Percentiles rank a stretch among this genome's conserved stretches.
Evolutionary conservation across 768 basidiomycete genomes (phyloP).

Genomic region (Tylopilus intermedius): DNA sequence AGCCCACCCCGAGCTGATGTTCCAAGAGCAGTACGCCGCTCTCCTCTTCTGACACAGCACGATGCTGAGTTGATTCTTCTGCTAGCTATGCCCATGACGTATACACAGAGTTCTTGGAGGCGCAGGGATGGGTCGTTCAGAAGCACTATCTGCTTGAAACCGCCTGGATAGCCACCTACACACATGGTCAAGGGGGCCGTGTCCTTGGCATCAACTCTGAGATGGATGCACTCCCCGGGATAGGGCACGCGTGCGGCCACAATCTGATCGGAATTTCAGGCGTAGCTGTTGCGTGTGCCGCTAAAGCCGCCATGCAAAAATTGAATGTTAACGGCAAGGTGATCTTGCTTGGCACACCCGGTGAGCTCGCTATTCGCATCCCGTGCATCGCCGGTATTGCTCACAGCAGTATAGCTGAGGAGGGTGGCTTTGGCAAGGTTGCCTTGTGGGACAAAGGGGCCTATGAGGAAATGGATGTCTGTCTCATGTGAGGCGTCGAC

Average conservation of each 20-base stretch:
- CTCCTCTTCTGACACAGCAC: not conserved
- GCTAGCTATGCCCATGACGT: slow-evolving; percentile 66
- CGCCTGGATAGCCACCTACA: slow-evolving; percentile 68
- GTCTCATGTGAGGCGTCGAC: slow-evolving; percentile 53
- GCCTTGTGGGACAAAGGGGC: slow-evolving; percentile 61
- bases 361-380: slow-evolving; percentile 42
- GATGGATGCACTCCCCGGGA: slow-evolving; percentile 57
- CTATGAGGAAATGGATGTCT: slow-evolving; percentile 70
- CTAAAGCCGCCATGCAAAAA: slow-evolving; percentile 56
- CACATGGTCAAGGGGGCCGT: slow-evolving; percentile 26
- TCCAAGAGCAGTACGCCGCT: slow-evolving; percentile 54
- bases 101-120: slow-evolving; percentile 61
- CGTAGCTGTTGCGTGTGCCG: slow-evolving; percentile 64
- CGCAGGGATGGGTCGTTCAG: slow-evolving; percentile 61
- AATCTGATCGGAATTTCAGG: slow-evolving; percentile 75
- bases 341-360: slow-evolving; percentile 75
- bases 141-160: slow-evolving; percentile 61
- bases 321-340: slow-evolving; percentile 63
- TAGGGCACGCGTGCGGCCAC: slow-evolving; percentile 76
- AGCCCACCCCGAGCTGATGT: slow-evolving; percentile 73
- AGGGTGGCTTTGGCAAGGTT: slow-evolving; percentile 72
- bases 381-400: no score
- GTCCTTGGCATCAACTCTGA: slow-evolving; percentile 79
- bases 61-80: not conserved
- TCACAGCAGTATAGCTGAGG: slow-evolving; percentile 21